Evolutionary conservation across 768 basidiomycete genomes (phyloP), one percentile per base, ranked within the genome.

Genomic region (Lactarius sp.): DNA sequence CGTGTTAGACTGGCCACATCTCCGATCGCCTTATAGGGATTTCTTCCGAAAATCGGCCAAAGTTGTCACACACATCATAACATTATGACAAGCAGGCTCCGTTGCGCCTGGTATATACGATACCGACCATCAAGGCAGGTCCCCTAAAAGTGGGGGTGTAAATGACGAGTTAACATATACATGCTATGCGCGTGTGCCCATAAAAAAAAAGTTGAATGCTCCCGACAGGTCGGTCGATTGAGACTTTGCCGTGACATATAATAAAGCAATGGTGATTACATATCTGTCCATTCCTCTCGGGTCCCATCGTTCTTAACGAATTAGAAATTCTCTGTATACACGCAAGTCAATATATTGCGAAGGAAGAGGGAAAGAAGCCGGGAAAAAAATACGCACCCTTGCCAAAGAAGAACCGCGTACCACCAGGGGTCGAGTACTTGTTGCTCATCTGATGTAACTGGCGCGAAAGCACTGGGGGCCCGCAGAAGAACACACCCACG

Each of bases 401-500:
- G 52, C 92, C 91, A 67, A 88, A 96, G 81, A 90, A 90, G 83
- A 95, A 96, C 59, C 88, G 78, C 1, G 90, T 89, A n/a, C 85
- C 83, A 39, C 83, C 81, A 18, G 89, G 84, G 44, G 80, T 79
- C 18, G 92, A 93, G 75, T 90, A 92, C 75, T 90, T 90, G 81
- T 94, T 96, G 66, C 79, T 85, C 85, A 87, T 87, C 59, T 79
- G 73, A 72, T 94, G 92, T 20, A 97, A 79, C 68, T 81, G 79
- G 71, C 75, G 84, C 33, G 89, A 90, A 49, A 94, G 75, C 10
- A 79, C 82, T 0, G 85, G 66, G 3, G 93, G 92, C 14, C 94
- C 94, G 70, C 94, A 96, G 82, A 92, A 96, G 79, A 93, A 91
- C 73, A 96, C 93, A 56, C 94, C 94, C 59, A 92, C 85, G 70